Evolutionary conservation across 2,329 filamentous ascomycete species (phyloP).

Genomic region (Escovopsis sp.): DNA sequence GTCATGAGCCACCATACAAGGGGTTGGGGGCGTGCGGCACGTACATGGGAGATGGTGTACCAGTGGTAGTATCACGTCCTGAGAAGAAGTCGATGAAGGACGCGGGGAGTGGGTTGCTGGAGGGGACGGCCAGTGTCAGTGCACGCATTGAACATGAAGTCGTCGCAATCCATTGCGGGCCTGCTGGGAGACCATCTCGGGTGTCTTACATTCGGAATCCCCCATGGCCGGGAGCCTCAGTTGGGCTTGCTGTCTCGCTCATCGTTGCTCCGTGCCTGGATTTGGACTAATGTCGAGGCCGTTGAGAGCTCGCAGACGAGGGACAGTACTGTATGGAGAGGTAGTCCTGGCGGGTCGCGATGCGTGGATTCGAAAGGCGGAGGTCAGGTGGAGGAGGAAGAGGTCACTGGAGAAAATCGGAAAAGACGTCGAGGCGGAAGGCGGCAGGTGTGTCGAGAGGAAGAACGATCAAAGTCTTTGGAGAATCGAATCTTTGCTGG

Average conservation of each 20-base stretch:
- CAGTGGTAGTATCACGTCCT: constrained; percentile 1
- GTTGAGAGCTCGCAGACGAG: too few species aligned
- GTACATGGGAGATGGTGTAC: background rate
- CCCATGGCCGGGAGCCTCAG: constrained; percentile 7
- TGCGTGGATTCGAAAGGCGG: too few species aligned
- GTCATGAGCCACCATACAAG: background rate
- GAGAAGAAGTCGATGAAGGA: constrained; percentile 16
- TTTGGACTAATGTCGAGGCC: too few species aligned
- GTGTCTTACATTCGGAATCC: constrained; percentile 7
- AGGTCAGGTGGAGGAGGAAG: too few species aligned
- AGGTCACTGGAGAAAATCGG: too few species aligned
- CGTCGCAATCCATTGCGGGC: background rate
- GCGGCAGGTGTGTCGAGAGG: too few species aligned
- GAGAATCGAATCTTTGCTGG: too few species aligned
- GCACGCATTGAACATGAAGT: background rate
- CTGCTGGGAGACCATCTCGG: background rate
- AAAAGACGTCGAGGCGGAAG: too few species aligned
- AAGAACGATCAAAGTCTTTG: too few species aligned
- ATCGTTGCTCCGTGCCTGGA: constrained; percentile 1
- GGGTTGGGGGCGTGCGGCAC: background rate
- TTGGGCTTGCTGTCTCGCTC: constrained; percentile 8
- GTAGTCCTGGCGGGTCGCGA: too few species aligned
- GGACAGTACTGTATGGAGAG: too few species aligned
- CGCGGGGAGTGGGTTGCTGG: constrained; percentile 10
- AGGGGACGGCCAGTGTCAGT: constrained; percentile 7